phyloP scores from a whole-genome alignment of 1,139 yeast species.

The Kodamaea derodonti region DNA sequence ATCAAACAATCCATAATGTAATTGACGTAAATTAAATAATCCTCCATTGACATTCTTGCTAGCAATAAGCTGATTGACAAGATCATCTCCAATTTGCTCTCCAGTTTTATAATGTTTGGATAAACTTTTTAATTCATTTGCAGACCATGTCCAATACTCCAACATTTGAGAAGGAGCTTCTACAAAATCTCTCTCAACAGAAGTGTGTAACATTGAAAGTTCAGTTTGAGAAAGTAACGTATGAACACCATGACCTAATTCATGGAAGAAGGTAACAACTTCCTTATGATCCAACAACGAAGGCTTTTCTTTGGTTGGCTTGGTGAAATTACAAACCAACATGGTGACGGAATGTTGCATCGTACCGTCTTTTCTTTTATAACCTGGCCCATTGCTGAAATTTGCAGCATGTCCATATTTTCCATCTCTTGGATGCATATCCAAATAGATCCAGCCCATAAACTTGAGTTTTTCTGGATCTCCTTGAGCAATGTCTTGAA shows the following conservation, averaged over 20 bases:
- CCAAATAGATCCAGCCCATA: slow-evolving; percentile 77
- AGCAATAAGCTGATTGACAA: slow-evolving; percentile 56
- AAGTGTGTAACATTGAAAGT: slow-evolving; percentile 64
- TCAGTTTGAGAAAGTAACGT: slow-evolving; percentile 64
- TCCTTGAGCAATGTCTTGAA: slow-evolving; percentile 50
- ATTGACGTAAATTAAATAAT: slow-evolving; percentile 64
- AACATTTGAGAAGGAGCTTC: slow-evolving; percentile 90
- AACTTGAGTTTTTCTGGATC: slow-evolving; percentile 44
- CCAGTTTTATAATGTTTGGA: slow-evolving; percentile 67
- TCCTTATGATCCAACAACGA: slow-evolving; percentile 74
- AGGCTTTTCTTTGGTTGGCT: slow-evolving; percentile 68
- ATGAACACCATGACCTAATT: slow-evolving; percentile 87
- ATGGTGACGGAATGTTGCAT: slow-evolving; percentile 69
- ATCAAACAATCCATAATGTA: slow-evolving; percentile 76
- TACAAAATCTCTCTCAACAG: slow-evolving; percentile 79
- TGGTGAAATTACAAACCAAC: slow-evolving; percentile 80
- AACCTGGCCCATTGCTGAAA: slow-evolving; percentile 68
- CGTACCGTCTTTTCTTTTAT: slow-evolving; percentile 41
- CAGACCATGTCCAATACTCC: slow-evolving; percentile 87
- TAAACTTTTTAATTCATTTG: slow-evolving; percentile 51
- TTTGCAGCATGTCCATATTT: slow-evolving; percentile 88
- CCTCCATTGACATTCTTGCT: slow-evolving; percentile 80
- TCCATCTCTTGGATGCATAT: slow-evolving; percentile 80
- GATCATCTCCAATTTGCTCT: slow-evolving; percentile 52
- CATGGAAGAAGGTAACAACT: slow-evolving; percentile 84